These are phyloP conservation scores for Anastatica hierochuntica DNA, from an alignment of 345 rosid genomes.

Conservation along the genomic window DNA sequence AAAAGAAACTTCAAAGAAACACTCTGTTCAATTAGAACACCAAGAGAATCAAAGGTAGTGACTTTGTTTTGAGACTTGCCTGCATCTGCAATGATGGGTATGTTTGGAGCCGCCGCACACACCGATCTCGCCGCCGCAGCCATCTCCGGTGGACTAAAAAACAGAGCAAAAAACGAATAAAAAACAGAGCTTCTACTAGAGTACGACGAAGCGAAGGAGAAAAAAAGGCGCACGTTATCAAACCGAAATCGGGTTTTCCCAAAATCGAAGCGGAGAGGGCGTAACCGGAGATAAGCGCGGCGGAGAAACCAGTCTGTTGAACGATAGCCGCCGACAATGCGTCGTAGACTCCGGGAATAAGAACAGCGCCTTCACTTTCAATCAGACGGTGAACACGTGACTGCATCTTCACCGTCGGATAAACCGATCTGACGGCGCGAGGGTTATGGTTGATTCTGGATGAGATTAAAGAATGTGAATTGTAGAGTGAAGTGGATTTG, in stretches of 20 bases:
- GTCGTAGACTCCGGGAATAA: slow-evolving; percentile 48
- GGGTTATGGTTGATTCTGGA: background rate
- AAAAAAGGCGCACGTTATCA: slow-evolving; percentile 29
- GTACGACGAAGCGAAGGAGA: background rate
- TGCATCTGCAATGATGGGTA: slow-evolving; percentile 37
- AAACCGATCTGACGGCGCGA: slow-evolving; percentile 15
- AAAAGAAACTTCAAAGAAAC: background rate
- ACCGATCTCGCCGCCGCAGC: slow-evolving; percentile 37
- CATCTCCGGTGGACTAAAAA: slow-evolving; percentile 41
- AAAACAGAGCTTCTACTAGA: too few species aligned
- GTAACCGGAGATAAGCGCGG: slow-evolving; percentile 43
- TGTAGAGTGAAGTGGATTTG: slow-evolving; percentile 15
- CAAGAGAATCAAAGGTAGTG: too few species aligned
- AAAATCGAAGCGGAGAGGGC: slow-evolving; percentile 41
- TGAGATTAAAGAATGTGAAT: background rate
- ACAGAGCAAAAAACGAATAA: background rate
- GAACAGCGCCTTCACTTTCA: slow-evolving; percentile 36
- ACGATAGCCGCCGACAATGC: slow-evolving; percentile 43
- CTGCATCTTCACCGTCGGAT: slow-evolving; percentile 39
- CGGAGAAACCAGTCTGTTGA: slow-evolving; percentile 37
- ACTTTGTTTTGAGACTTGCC: slow-evolving; percentile 27
- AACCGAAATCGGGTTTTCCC: slow-evolving; percentile 47
- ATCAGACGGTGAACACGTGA: slow-evolving; percentile 40
- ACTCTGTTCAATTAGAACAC: too few species aligned
- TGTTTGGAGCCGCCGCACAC: slow-evolving; percentile 35